Evolutionary conservation across 805 yeast genomes (phyloP).

Genomic region (Sugiyamaella boreocaroliniensis): DNA sequence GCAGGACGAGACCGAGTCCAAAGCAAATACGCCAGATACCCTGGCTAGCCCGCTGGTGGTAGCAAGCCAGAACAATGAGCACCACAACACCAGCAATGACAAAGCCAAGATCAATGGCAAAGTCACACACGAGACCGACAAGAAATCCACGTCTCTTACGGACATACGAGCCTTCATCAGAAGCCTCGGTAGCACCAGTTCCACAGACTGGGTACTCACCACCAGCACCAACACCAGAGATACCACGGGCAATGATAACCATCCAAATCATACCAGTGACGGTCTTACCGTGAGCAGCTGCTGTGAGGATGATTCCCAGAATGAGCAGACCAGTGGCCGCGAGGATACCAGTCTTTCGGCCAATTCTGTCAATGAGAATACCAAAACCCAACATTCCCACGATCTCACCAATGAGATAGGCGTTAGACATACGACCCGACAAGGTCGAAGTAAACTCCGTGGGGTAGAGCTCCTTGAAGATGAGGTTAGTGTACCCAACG

Average conservation of each 20-base stretch:
- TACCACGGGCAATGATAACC: constrained; percentile 63
- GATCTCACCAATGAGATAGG: constrained; percentile 13
- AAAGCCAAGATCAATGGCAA: constrained; percentile 82
- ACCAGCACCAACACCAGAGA: constrained; percentile 89
- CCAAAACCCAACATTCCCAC: constrained; percentile 15
- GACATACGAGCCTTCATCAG: constrained; percentile 8
- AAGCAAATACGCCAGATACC: constrained; percentile 83
- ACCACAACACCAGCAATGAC: constrained; percentile 81
- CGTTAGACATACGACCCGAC: constrained; percentile 11
- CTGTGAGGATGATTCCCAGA: constrained; percentile 65
- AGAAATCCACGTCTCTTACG: background rate
- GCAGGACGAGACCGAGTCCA: constrained; percentile 87
- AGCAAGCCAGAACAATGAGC: constrained; percentile 31
- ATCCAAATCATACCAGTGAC: constrained; percentile 63
- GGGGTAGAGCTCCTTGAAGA: constrained; percentile 46
- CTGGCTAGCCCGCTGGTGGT: background rate
- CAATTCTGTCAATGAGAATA: constrained; percentile 10
- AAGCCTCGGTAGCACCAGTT: constrained; percentile 12
- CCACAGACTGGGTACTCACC: constrained; percentile 76
- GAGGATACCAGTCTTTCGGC: constrained; percentile 75
- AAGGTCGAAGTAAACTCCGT: constrained; percentile 36
- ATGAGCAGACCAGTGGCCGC: constrained; percentile 68
- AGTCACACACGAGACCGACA: constrained; percentile 34
- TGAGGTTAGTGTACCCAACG: constrained; percentile 3
- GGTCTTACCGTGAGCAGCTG: constrained; percentile 79